Evolutionary conservation across 2,329 filamentous ascomycete genomes (phyloP), one percentile per base, ranked within the genome.

Genomic region (Fusarium poae): DNA sequence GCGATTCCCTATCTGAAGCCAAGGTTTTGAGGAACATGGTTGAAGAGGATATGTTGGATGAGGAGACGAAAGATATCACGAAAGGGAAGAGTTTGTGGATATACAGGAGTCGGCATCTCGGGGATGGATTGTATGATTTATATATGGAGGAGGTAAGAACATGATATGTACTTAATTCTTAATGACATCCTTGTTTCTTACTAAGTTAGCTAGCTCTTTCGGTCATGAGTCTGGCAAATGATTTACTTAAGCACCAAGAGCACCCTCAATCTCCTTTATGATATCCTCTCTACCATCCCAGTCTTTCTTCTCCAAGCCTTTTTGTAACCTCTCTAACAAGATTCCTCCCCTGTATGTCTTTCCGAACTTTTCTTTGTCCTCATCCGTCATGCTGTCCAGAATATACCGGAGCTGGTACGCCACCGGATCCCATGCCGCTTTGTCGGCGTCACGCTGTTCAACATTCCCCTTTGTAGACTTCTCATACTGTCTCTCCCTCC

Each of bases 11-110:
- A 2, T 45, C 50, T 3, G 61, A 64, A 20, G 61, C 57, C 0
- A 40, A 50, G 11, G 35, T 64, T 11, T 23, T 62, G 15, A 40
- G 45, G 4, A 13, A 16, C 9, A 62, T 64, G 61, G 40, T 64
- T 7, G 35, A 49, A 4, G 20, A 37, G 2, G 43, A 49, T 21
- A 12, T 16, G 3, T 12, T 27, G 11, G 51, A 54, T 5, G 13
- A 35, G 2, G 25, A 45, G 18, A 4, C 11, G 0, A 34, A 45
- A 15, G 21, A 35, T 7, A 12, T 2, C 5, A 21, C 2, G 3
- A 54, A 32, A 12, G 11, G 21, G 3, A 49, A 30, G 34, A 27
- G 15, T n/a, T 3, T 49, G 11, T 56, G 53, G 53, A 49, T 56
- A 20, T 56, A 56, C 16, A 39, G 53, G 11, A 56, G 23, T 32